Evolutionary conservation across 2,329 filamentous ascomycete species (phyloP).

Genomic region (Aspergillus glaucus): DNA sequence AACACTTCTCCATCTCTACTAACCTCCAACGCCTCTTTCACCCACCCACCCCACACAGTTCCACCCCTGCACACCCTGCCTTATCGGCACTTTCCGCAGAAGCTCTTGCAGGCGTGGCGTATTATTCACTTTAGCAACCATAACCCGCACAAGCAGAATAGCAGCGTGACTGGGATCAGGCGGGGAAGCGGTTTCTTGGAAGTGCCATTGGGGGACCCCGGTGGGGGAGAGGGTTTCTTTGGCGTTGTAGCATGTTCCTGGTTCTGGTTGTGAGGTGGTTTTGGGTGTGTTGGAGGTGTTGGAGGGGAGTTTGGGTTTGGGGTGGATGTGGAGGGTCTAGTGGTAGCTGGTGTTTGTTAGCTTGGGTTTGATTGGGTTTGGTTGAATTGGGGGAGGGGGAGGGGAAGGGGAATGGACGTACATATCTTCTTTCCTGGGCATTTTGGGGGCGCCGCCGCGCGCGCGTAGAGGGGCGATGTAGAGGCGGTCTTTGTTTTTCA

Average conservation of each 20-base stretch:
- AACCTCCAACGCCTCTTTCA: not conserved
- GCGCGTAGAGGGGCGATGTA: constrained; percentile 25
- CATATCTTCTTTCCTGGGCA: constrained; percentile 25
- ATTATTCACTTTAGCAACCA: not conserved
- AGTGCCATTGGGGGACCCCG: not conserved
- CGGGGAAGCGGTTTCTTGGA: not conserved
- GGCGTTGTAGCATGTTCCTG: not conserved
- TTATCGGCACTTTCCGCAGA: too few relatives aligned
- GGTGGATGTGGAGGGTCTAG: not conserved
- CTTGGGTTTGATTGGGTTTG: not conserved
- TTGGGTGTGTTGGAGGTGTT: not conserved
- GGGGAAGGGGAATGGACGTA: constrained; percentile 1
- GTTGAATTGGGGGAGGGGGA: not conserved
- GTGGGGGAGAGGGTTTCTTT: not conserved
- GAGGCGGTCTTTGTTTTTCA: constrained; percentile 23
- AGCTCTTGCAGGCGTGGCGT: too few relatives aligned
- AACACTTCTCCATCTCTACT: not conserved
- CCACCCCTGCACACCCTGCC: too few relatives aligned
- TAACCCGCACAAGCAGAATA: not conserved
- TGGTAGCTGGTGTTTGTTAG: not conserved
- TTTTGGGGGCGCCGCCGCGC: constrained; percentile 13
- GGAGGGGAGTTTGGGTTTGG: not conserved
- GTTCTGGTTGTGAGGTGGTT: not conserved
- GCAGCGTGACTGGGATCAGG: not conserved
- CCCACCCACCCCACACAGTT: too few relatives aligned